Evolutionary conservation across 345 rosid species (phyloP), one percentile per base, ranked within the genome.

Genomic region (Salix caprea): DNA sequence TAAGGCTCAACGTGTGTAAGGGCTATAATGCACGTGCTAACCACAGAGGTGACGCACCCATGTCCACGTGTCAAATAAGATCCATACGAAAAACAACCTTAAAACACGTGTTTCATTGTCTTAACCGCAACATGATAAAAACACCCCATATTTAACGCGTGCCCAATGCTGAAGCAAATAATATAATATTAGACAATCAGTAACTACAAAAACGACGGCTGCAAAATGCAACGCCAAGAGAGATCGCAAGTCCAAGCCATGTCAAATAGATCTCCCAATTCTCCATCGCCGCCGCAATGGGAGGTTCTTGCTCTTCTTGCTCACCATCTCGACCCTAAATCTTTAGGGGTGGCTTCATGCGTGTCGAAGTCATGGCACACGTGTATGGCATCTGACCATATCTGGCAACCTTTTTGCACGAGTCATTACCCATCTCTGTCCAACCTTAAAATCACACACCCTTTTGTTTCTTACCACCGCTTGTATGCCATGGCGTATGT

Each of bases 271-370:
- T 46, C 34, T 46, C 18, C 77, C 70, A 50, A 30, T 2, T 32
- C 75, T 26, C 6, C 74, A 14, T 16, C 42, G 6, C 77, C 75
- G 1, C 84, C 86, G 0, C 71, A 85, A 5, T 89, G 86, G 87
- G 87, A 87, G 56, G 84, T 78, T 67, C 80, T 86, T 8, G 32
- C 66, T 54, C 82, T 86, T 23, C 76, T 85, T 32, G 78, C 87
- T 28, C 62, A 76, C 56, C 64, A 75, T 73, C 87, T 89, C n/a
- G 90, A 88, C 72, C 85, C 86, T 19, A 82, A 76, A 80, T 67
- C 82, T 67, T 74, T 86, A 37, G 91, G 88, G 68, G 28, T 75
- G 6, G 89, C 90, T 58, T 84, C 89, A 4, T 89, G 88, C 19
- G 90, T 88, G 24, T 85, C 85, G 62, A 84, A 67, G 36, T 72